phyloP scores from a whole-genome alignment of 176 grass and related monocot genomes.

The Bromus sterilis region DNA sequence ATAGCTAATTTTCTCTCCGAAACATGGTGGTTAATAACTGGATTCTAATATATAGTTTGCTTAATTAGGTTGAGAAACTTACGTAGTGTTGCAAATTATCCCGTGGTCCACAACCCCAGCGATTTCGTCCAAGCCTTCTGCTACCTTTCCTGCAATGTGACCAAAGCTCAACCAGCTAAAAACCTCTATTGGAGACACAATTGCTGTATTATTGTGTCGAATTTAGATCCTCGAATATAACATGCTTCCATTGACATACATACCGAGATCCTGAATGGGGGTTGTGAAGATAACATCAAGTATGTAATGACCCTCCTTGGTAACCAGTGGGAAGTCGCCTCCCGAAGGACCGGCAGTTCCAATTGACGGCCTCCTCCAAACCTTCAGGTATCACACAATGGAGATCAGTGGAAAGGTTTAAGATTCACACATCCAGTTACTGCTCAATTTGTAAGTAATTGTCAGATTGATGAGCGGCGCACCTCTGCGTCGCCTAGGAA shows the following conservation, averaged over 20 bases:
- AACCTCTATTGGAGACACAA: not conserved
- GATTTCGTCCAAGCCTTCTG: constrained; percentile 59
- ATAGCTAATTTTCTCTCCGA: not conserved
- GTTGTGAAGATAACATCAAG: constrained; percentile 94
- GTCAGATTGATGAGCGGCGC: not conserved
- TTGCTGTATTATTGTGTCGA: not conserved
- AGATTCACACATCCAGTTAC: not conserved
- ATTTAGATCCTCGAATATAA: not conserved
- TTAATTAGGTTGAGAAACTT: constrained; percentile 13
- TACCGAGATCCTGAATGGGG: constrained; percentile 71
- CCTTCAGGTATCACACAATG: constrained; percentile 31
- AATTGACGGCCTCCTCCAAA: constrained; percentile 83
- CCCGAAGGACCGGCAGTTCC: constrained; percentile 61
- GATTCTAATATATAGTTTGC: not conserved
- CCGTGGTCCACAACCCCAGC: constrained; percentile 77
- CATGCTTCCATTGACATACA: not conserved
- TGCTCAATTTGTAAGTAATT: too few relatives aligned
- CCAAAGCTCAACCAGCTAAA: not conserved
- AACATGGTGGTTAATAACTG: not conserved
- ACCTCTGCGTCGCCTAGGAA: constrained; percentile 95
- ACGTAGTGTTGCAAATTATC: constrained; percentile 58
- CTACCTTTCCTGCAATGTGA: constrained; percentile 55
- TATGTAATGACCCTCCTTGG: constrained; percentile 66
- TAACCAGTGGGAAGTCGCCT: constrained; percentile 74
- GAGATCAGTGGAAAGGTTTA: not conserved